phyloP scores from a whole-genome alignment of 352 stramenopile genomes.

The Pythium aristosporum region DNA sequence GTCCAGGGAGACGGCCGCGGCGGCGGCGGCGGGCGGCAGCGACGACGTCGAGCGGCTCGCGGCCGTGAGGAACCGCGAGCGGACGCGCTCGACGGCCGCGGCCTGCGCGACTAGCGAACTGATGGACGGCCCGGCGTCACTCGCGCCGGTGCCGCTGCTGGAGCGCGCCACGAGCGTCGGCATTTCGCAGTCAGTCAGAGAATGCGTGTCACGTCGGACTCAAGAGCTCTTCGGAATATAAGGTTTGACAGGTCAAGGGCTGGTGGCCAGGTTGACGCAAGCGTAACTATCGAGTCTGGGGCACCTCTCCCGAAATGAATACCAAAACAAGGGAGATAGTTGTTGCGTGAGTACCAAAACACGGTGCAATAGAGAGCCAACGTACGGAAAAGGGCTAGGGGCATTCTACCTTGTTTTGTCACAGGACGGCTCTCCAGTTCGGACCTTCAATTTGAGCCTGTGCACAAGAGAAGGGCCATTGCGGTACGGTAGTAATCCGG shows the following conservation, averaged over 20 bases:
- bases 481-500: no score
- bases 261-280: neutral
- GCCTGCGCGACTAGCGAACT: constrained; percentile 46
- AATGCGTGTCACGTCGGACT: neutral
- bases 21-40: neutral
- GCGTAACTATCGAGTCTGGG: neutral
- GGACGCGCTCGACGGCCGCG: constrained; percentile 38
- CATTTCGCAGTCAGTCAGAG: constrained; percentile 3
- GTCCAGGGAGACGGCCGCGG: no score
- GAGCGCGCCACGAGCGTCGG: constrained; percentile 23
- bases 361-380: neutral
- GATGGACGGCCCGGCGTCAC: constrained; percentile 26
- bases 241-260: neutral
- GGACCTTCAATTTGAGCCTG: neutral
- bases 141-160: constrained; percentile 4
- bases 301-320: neutral
- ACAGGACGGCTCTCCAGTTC: neutral
- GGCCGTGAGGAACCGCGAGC: constrained; percentile 43
- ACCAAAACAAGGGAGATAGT: neutral
- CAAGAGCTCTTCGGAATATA: neutral
- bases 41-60: constrained; percentile 20
- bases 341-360: neutral
- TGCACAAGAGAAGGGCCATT: neutral
- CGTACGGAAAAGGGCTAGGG: neutral
- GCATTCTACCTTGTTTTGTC: constrained; percentile 1